Evolutionary conservation across 1,284 basidiomycete genomes (phyloP).

Genomic region (Uromyces viciae-fabae): DNA sequence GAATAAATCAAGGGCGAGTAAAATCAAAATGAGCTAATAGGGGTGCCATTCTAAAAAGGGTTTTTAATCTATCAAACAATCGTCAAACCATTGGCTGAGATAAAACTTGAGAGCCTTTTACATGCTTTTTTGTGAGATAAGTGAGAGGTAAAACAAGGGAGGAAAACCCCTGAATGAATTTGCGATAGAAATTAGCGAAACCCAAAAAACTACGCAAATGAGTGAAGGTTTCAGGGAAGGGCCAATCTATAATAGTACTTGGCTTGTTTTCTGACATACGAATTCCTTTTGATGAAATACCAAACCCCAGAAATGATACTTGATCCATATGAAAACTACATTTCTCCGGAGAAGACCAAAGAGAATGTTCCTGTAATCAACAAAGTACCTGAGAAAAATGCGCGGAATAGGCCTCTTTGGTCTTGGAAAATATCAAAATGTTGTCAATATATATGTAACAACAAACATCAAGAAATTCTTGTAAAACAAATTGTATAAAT

Average conservation of each 20-base stretch:
- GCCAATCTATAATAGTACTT: conserved; percentile 21
- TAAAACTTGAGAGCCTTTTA: not conserved
- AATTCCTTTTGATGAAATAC: not conserved
- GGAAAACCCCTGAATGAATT: conserved; percentile 25
- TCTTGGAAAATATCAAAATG: conserved; percentile 23
- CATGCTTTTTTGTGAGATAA: not conserved
- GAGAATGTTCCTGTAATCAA: not conserved
- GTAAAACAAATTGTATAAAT: conserved; percentile 16
- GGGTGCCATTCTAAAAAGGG: not conserved
- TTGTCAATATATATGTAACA: conserved; percentile 33
- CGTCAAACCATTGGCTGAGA: too few species aligned
- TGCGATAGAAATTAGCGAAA: conserved; percentile 22
- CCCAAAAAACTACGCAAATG: conserved; percentile 5
- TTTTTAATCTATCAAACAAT: not conserved
- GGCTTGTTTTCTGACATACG: conserved; percentile 13
- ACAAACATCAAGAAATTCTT: conserved; percentile 4
- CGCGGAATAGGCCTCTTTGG: not conserved
- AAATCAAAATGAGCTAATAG: conserved; percentile 22
- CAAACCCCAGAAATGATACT: conserved; percentile 28
- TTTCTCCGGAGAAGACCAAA: conserved; percentile 8
- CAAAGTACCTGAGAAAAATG: conserved; percentile 3
- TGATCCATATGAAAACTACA: not conserved
- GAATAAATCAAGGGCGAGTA: conserved; percentile 50
- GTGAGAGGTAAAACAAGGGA: conserved; percentile 5
- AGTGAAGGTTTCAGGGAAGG: not conserved